Base-by-base conservation (phyloP, 371 early-diverging fungal species). In the Mucor indicus region DNA sequence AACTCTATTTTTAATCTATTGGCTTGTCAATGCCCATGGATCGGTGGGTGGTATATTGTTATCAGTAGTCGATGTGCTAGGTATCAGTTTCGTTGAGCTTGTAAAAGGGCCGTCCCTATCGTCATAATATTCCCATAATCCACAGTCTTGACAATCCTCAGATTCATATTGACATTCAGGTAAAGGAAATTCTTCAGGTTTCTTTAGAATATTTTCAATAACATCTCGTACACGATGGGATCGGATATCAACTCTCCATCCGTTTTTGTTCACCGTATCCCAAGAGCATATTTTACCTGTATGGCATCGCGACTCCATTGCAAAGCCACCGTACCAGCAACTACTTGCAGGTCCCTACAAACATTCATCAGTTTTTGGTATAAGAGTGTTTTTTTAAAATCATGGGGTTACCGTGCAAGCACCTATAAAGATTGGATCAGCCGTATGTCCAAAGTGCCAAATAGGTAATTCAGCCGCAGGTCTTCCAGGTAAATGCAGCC, bases 381-480 rank as follows among this genome's bases (percentile, higher is more conserved):
- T n/a, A n/a, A n/a, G n/a, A n/a, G n/a, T n/a, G n/a, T n/a, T n/a
- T n/a, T n/a, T n/a, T n/a, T n/a, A n/a, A n/a, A n/a, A n/a, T n/a
- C n/a, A 27, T 4, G 29, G 19, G 52, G 60, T 61, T 69, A 73
- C 84, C 16, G 78, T 84, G 57, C 97, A 98, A 20, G 78, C 79
- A 21, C 98, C 98, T 52, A 89, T 74, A 69, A 83, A 97, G 17
- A 98, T 83, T 4, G 98, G 98, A 70, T 98, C 98, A 2, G 89
- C 88, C 3, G 82, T 86, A 63, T 96, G 91, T 1, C 96, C 96
- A 51, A 93, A 80, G 61, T 98, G 98, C 72, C 86, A 98, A 33
- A 96, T 78, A 12, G 93, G 89, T 41, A 90, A 48, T 4, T 79
- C 66, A 6, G 69, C 43, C 4, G 72, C 77, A 0, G 86, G 82